Percentiles rank a stretch among this genome's conserved stretches.
Conservation (phyloP, 179 eudicot genomes). For the Spergularia azorica region DNA sequence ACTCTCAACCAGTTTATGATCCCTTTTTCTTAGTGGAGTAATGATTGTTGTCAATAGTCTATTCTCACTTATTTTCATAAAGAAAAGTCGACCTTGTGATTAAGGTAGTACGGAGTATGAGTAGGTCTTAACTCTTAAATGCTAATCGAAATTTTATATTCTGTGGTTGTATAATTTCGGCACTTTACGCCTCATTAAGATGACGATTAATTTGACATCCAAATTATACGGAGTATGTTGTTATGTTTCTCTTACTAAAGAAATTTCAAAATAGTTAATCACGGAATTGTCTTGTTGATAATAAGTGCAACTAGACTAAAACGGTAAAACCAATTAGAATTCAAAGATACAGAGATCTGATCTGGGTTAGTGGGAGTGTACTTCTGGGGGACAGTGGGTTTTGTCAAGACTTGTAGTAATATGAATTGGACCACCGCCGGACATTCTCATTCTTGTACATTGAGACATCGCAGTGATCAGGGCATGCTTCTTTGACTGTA, state of each 20-base stretch:
- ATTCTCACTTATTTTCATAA: too few relatives aligned
- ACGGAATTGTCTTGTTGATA: slow-evolving; percentile 10
- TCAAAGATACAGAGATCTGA: slow-evolving; percentile 12
- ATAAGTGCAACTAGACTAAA: slow-evolving; percentile 23
- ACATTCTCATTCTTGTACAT: slow-evolving; percentile 12
- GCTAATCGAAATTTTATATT: too few relatives aligned
- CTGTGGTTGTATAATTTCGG: too few relatives aligned
- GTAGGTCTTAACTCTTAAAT: too few relatives aligned
- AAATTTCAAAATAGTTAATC: too few relatives aligned
- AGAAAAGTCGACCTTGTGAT: too few relatives aligned
- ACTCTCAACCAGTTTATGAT: slow-evolving; percentile 4
- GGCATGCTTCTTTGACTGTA: slow-evolving; percentile 27
- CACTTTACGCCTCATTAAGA: too few relatives aligned
- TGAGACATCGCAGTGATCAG: slow-evolving; percentile 5
- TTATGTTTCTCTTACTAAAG: too few relatives aligned
- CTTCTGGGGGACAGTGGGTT: slow-evolving; percentile 18
- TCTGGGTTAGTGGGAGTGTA: slow-evolving; percentile 6
- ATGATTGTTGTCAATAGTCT: not conserved
- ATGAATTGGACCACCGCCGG: slow-evolving; percentile 33
- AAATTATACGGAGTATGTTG: too few relatives aligned
- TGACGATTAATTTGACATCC: too few relatives aligned
- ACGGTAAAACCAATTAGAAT: slow-evolving; percentile 3
- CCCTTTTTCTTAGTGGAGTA: not conserved
- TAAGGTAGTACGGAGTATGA: too few relatives aligned
- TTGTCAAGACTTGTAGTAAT: slow-evolving; percentile 31